Percentiles rank a stretch among this genome's conserved stretches.
Evolutionary conservation across 768 basidiomycete genomes (phyloP).

Genomic region (Suillus plorans): DNA sequence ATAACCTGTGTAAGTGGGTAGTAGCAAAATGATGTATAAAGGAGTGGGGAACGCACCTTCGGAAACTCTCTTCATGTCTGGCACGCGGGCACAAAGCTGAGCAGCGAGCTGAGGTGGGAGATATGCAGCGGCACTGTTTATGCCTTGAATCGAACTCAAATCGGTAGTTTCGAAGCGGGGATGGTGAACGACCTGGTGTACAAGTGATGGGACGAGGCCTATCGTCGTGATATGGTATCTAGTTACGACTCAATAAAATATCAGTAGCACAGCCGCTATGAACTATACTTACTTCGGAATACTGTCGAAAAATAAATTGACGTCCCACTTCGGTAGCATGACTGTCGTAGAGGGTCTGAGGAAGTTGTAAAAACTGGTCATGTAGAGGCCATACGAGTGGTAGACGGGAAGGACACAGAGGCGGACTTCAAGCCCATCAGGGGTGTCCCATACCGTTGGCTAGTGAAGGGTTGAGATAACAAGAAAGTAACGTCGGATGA

Average conservation of each 20-base stretch:
- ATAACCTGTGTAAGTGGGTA: constrained; percentile 41
- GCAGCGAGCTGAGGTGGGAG: constrained; percentile 49
- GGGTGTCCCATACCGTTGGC: constrained; percentile 36
- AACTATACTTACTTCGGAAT: constrained; percentile 49
- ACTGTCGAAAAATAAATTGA: constrained; percentile 43
- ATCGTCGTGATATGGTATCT: constrained; percentile 53
- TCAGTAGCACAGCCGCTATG: neutral
- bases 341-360: constrained; percentile 43
- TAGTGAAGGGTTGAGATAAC: constrained; percentile 10
- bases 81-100: constrained; percentile 34
- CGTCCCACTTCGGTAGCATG: constrained; percentile 55
- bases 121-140: constrained; percentile 56
- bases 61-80: constrained; percentile 25
- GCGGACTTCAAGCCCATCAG: constrained; percentile 39
- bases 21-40: neutral
- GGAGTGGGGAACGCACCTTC: constrained; percentile 40
- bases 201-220: constrained; percentile 51
- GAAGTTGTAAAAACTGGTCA: constrained; percentile 44
- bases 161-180: constrained; percentile 42
- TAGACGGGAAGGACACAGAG: constrained; percentile 61
- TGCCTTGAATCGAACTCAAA: constrained; percentile 41
- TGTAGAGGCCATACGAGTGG: constrained; percentile 57
- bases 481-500: neutral
- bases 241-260: neutral
- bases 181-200: constrained; percentile 57